phyloP scores from a whole-genome alignment of 306 rosid genomes.

The Carpinus viminea region DNA sequence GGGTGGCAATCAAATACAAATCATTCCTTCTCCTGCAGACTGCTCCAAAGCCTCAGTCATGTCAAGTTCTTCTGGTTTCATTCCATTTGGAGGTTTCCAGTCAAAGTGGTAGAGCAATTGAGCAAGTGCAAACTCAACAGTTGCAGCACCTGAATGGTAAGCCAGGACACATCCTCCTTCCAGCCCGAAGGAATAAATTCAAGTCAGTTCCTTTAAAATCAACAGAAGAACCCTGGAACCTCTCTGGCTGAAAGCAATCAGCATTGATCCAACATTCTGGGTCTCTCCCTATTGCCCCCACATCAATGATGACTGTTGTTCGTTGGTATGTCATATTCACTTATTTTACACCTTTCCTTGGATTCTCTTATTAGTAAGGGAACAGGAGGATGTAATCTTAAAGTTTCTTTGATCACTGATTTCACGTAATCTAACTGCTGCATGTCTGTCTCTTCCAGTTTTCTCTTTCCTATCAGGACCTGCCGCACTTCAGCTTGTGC shows the following conservation, averaged over 20 bases:
- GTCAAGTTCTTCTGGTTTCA: conserved; percentile 34
- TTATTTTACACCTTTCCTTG: conserved; percentile 24
- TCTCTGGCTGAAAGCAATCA: conserved; percentile 35
- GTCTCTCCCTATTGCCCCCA: conserved; percentile 9
- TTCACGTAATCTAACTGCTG: conserved; percentile 14
- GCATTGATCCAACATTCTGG: conserved; percentile 26
- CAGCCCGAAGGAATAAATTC: conserved; percentile 32
- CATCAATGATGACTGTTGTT: background rate
- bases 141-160: conserved; percentile 29
- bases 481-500: conserved; percentile 40
- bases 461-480: conserved; percentile 20
- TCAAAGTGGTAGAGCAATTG: conserved; percentile 15
- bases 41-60: conserved; percentile 18
- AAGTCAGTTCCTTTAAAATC: conserved; percentile 31
- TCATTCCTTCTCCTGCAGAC: conserved; percentile 8
- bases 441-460: background rate
- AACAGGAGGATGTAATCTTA: conserved; percentile 32
- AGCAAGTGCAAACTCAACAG: conserved; percentile 27
- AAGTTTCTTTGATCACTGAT: conserved; percentile 31
- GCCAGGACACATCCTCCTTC: conserved; percentile 41
- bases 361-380: conserved; percentile 31
- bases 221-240: conserved; percentile 18
- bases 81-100: conserved; percentile 34
- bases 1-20: conserved; percentile 22
- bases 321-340: background rate